Evolutionary conservation across 148 eudicot species (phyloP).

Genomic region (Limonium bicolor): DNA sequence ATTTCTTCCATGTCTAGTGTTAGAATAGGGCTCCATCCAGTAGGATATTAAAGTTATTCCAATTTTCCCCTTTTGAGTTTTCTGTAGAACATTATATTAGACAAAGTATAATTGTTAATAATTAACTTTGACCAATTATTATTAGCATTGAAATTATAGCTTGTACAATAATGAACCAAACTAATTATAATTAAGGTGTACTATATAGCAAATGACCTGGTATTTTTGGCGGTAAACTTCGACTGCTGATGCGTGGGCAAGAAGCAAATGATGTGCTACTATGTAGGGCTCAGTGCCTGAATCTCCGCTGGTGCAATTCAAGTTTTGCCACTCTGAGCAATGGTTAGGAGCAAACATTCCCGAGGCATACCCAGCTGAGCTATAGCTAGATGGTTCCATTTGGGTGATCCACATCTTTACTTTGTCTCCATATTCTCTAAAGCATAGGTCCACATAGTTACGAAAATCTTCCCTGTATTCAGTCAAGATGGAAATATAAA

Average conservation of each 20-base stretch:
- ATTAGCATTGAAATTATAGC: neutral
- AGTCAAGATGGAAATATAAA: neutral
- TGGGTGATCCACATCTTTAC: slow-evolving; percentile 29
- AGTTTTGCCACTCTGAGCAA: slow-evolving; percentile 13
- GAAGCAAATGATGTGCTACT: slow-evolving; percentile 21
- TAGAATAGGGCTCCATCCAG: slow-evolving; percentile 33
- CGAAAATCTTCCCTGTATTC: slow-evolving; percentile 16
- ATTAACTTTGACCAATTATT: too few species aligned
- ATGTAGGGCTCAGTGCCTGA: slow-evolving; percentile 35
- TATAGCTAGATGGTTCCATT: slow-evolving; percentile 15
- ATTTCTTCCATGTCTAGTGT: slow-evolving; percentile 1
- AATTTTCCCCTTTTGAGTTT: slow-evolving; percentile 32
- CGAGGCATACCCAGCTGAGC: slow-evolving; percentile 8
- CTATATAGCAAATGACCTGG: slow-evolving; percentile 13
- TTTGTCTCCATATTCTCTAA: slow-evolving; percentile 14
- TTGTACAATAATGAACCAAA: too few species aligned
- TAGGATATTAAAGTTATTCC: slow-evolving; percentile 28
- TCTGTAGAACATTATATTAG: slow-evolving; percentile 8
- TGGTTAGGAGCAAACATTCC: slow-evolving; percentile 16
- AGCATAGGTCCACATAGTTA: slow-evolving; percentile 21
- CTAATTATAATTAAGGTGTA: neutral
- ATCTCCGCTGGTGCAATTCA: slow-evolving; percentile 27
- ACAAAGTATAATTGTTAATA: too few species aligned
- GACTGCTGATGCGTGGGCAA: slow-evolving; percentile 26
- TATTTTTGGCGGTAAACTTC: slow-evolving; percentile 20